Conservation (phyloP, 805 yeast genomes). For the Candida mattraensis region DNA sequence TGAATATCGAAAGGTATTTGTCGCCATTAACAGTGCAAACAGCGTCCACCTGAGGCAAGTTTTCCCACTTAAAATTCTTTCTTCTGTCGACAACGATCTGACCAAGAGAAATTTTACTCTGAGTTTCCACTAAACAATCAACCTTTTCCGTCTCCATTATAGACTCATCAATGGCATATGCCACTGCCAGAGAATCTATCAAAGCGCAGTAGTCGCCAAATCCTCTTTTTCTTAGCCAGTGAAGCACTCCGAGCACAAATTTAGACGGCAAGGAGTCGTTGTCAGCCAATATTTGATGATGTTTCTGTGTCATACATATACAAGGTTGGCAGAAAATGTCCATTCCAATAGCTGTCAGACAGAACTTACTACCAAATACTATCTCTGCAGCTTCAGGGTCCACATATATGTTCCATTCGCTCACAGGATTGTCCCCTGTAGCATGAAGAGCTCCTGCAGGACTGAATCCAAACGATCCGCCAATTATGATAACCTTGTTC, state of each 20-base stretch:
- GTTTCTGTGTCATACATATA: slow-evolving; percentile 21
- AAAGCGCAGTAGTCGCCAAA: slow-evolving; percentile 30
- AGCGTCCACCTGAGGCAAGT: slow-evolving; percentile 24
- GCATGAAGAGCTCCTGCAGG: slow-evolving; percentile 26
- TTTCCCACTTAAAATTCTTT: slow-evolving; percentile 28
- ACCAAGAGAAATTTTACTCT: slow-evolving; percentile 25
- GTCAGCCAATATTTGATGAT: slow-evolving; percentile 9
- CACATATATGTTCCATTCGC: slow-evolving; percentile 30
- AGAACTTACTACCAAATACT: slow-evolving; percentile 24
- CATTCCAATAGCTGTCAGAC: slow-evolving; percentile 29
- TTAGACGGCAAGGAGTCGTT: slow-evolving; percentile 20
- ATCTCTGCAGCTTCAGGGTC: slow-evolving; percentile 31
- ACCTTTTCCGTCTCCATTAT: slow-evolving; percentile 24
- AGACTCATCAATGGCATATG: slow-evolving; percentile 27
- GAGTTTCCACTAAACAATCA: slow-evolving; percentile 25
- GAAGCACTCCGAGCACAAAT: slow-evolving; percentile 25
- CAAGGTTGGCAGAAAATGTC: slow-evolving; percentile 31
- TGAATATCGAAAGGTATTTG: slow-evolving; percentile 20
- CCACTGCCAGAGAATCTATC: slow-evolving; percentile 30
- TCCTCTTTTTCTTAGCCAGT: slow-evolving; percentile 22
- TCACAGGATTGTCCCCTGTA: slow-evolving; percentile 31
- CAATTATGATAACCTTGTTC: slow-evolving; percentile 26
- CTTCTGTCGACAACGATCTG: slow-evolving; percentile 29
- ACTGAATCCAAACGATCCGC: slow-evolving; percentile 29
- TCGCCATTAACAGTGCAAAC: slow-evolving; percentile 25